Evolutionary conservation across 768 basidiomycete genomes (phyloP).

Genomic region (Tylopilus cervinicoccineus): DNA sequence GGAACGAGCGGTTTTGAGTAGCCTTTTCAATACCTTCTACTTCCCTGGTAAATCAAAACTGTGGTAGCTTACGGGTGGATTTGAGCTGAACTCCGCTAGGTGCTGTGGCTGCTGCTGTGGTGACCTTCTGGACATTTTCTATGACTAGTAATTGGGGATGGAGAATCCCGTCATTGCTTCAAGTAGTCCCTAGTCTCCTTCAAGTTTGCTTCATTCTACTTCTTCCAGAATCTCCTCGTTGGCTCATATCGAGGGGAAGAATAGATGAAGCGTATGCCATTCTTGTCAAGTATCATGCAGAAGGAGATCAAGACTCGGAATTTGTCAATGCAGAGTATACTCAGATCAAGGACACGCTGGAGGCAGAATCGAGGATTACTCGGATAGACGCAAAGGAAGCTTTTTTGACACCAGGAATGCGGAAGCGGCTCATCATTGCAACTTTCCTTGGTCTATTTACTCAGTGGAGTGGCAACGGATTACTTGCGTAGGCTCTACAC

Average conservation of each 20-base stretch:
- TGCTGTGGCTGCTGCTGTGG: constrained; percentile 38
- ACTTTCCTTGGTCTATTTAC: constrained; percentile 13
- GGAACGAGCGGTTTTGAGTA: constrained; percentile 6
- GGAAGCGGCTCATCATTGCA: constrained; percentile 14
- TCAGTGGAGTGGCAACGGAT: constrained; percentile 2
- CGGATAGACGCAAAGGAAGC: not conserved
- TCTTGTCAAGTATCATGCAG: constrained; percentile 57
- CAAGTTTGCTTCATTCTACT: constrained; percentile 54
- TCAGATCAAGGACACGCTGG: constrained; percentile 53
- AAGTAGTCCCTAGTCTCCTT: constrained; percentile 47
- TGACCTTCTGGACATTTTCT: constrained; percentile 59
- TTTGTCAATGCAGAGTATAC: constrained; percentile 39
- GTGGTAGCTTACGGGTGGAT: too few species aligned
- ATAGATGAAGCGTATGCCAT: constrained; percentile 43
- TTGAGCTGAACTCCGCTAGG: constrained; percentile 1
- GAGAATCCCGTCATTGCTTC: constrained; percentile 58
- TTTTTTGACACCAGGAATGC: constrained; percentile 13
- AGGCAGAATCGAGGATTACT: constrained; percentile 17
- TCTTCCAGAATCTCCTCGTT: constrained; percentile 61
- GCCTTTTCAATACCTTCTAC: constrained; percentile 1
- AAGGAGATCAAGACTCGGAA: constrained; percentile 38
- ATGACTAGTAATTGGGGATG: constrained; percentile 59
- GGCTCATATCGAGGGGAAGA: constrained; percentile 57
- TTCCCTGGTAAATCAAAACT: not conserved
- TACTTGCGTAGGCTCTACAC: not conserved